Base-by-base conservation (phyloP, 2,329 filamentous ascomycete species). In the Pseudodiploospora longispora region DNA sequence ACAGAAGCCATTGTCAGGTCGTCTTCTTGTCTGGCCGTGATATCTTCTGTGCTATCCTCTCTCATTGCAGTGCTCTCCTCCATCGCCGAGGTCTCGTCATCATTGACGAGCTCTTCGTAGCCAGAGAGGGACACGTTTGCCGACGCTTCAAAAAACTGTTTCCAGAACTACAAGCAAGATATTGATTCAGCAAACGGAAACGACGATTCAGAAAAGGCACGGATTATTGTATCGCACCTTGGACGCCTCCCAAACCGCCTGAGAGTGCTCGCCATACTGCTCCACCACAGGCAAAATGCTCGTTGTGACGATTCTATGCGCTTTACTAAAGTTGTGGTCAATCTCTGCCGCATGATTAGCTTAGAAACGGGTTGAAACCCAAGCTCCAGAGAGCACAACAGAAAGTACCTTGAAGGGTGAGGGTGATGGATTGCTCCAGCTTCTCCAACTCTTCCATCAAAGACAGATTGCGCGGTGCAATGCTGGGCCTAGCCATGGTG, bases 81-180 rank as follows among this genome's bases (percentile, higher is more conserved):
- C 27, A 63, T 66, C 2, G 58, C 68, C 39, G 64, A 70, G 45
- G 58, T 75, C 57, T 76, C 79, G n/a, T 85, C 82, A 42, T 78
- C 80, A 43, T 85, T 82, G 10, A 79, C 79, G 27, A 82, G 74
- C 59, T 95, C 90, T 60, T 95, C 91, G 64, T 98, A 96, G 29
- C 90, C 89, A 0, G 89, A 95, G 8, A 98, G 77, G 8, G 91
- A 95, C 28, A 98, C 91, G 58, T 98, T 97, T 61, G 93, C 93
- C 39, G 90, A 95, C 32, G 93, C 89, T 68, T 98, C 93, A 66
- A 98, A 98, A 72, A 98, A 98, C 71, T 97, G 90, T 67, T 98
- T 98, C 93, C 93, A 98, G 67, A 98, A 98, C 86, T 94, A 58
- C 9, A 43, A 28, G 35, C 10, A 29, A 10, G 29, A 41, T 31